Percentiles rank a stretch among this genome's conserved stretches.
Evolutionary conservation across 495 filamentous ascomycete species (phyloP).

Genomic region (Melanomma pulvis-pyrius): DNA sequence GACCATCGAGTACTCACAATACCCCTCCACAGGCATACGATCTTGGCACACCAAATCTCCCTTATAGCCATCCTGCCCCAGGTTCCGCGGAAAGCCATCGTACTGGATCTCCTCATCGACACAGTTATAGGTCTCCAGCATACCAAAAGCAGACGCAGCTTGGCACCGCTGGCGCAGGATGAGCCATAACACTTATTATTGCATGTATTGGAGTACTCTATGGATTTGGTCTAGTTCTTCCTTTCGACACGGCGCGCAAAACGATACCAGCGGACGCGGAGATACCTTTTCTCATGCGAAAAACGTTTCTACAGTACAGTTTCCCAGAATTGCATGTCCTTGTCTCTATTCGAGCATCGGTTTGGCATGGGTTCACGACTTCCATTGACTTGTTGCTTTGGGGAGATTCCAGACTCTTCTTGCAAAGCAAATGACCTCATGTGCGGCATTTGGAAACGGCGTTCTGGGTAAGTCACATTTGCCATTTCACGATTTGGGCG

Average conservation of each 20-base stretch:
- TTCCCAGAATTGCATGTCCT: background rate
- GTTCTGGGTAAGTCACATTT: constrained; percentile 11
- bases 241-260: constrained; percentile 1
- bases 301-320: constrained; percentile 1
- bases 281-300: constrained; percentile 1
- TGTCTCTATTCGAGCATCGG: background rate
- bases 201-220: constrained; percentile 8
- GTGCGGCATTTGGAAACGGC: constrained; percentile 22
- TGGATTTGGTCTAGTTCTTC: constrained; percentile 10
- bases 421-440: constrained; percentile 5
- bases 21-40: constrained; percentile 34
- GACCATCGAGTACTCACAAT: constrained; percentile 23
- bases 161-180: constrained; percentile 36
- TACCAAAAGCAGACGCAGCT: constrained; percentile 31
- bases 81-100: constrained; percentile 36
- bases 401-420: background rate
- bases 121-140: constrained; percentile 35
- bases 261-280: constrained; percentile 2
- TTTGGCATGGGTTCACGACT: background rate
- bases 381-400: background rate
- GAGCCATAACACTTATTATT: background rate
- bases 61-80: constrained; percentile 30
- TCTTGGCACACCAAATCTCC: constrained; percentile 30
- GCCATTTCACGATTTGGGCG: background rate
- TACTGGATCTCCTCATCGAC: constrained; percentile 31